phyloP scores from a whole-genome alignment of 768 basidiomycete genomes.

The Hortiboletus campestris region DNA sequence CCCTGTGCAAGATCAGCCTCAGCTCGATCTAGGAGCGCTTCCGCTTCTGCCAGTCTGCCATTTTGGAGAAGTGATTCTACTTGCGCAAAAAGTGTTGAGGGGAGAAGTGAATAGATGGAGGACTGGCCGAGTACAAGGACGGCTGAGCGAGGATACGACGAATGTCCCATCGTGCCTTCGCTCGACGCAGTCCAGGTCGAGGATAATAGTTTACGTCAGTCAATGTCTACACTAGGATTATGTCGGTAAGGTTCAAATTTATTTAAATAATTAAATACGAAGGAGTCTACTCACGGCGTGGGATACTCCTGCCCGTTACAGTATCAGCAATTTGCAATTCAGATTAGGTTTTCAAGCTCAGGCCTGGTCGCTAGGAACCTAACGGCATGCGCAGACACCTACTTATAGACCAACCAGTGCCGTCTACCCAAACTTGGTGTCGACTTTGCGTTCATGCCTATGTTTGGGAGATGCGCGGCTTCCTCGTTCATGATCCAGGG shows the following conservation, averaged over 20 bases:
- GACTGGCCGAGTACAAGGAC: constrained; percentile 62
- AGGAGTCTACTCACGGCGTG: too few relatives aligned
- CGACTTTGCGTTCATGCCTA: constrained; percentile 22
- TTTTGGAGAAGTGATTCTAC: constrained; percentile 64
- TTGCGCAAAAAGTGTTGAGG: constrained; percentile 70
- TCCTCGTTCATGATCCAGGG: not conserved
- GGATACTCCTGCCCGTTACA: too few relatives aligned
- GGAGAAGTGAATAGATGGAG: constrained; percentile 64
- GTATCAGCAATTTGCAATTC: too few relatives aligned
- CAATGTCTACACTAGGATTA: too few relatives aligned
- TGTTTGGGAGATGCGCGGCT: constrained; percentile 15
- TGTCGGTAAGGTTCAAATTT: too few relatives aligned
- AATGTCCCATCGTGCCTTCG: constrained; percentile 17
- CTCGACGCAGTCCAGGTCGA: not conserved
- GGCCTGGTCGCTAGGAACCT: too few relatives aligned
- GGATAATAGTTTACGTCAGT: constrained; percentile 17
- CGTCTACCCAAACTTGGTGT: constrained; percentile 13
- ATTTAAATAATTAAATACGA: too few relatives aligned
- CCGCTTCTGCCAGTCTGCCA: constrained; percentile 64
- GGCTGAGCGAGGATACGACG: constrained; percentile 62
- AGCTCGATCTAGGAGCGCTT: constrained; percentile 55
- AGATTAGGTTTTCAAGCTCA: too few relatives aligned
- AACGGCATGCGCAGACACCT: too few relatives aligned
- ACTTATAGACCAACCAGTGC: too few relatives aligned
- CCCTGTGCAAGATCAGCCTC: constrained; percentile 35